These are phyloP conservation scores for Colletotrichum chlorophyti DNA, from an alignment of 2,329 filamentous ascomycete genomes.

Conservation along the genomic window DNA sequence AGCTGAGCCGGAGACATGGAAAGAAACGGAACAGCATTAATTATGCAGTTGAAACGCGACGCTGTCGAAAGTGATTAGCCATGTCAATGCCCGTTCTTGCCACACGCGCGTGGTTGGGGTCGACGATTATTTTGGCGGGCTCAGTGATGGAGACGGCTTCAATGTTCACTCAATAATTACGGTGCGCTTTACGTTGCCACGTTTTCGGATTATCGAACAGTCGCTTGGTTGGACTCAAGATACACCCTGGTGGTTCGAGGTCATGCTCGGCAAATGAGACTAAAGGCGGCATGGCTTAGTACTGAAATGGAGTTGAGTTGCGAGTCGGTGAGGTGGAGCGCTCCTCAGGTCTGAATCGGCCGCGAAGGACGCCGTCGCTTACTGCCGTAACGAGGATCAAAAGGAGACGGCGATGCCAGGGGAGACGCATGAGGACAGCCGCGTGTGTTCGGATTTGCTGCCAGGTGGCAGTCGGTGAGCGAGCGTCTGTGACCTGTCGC, in stretches of 20 bases:
- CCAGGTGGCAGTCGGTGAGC: slow-evolving; percentile 25
- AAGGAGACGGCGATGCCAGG: not conserved
- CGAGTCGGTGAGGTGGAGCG: no score
- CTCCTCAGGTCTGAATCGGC: no score
- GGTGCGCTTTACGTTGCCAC: no score
- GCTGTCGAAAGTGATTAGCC: slow-evolving; percentile 23
- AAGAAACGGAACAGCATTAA: slow-evolving; percentile 3
- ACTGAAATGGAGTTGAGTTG: no score
- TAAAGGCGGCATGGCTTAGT: no score
- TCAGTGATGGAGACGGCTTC: not conserved
- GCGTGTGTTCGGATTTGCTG: slow-evolving; percentile 1
- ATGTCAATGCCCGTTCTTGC: slow-evolving; percentile 3
- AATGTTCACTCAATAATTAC: no score
- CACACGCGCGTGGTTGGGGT: slow-evolving; percentile 22
- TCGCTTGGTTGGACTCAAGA: no score
- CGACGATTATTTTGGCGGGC: not conserved
- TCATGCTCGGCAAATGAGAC: no score
- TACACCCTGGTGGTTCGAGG: no score
- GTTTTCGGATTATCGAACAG: no score
- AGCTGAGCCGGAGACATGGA: slow-evolving; percentile 12
- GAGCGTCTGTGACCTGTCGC: not conserved
- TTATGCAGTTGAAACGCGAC: slow-evolving; percentile 18
- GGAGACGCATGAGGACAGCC: no score
- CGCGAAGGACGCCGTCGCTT: not conserved
- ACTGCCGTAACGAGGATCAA: not conserved